A percentile compares a stretch with the other conserved stretches of the same genome.
Conservation (phyloP, 192 early-diverging fungal genomes). For the Dissophora ornata region DNA sequence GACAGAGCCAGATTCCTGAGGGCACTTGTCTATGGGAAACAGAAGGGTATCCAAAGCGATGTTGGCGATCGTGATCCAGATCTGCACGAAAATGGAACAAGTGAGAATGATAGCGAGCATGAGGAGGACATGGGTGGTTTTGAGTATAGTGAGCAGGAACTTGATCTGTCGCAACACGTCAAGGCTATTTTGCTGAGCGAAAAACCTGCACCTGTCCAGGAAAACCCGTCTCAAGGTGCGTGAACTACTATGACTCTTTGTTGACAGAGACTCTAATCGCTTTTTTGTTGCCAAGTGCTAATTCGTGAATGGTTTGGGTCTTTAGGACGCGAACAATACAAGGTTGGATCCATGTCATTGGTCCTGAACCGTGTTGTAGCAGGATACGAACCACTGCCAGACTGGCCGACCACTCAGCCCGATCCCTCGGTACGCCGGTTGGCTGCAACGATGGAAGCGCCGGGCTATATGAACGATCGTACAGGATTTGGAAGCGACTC, state of each 20-base stretch:
- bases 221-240: slow-evolving; percentile 62
- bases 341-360: slow-evolving; percentile 74
- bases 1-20: slow-evolving; percentile 87
- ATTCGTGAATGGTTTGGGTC: too few species aligned
- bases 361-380: slow-evolving; percentile 64
- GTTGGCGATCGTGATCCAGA: slow-evolving; percentile 3
- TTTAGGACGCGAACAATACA: slow-evolving; percentile 66
- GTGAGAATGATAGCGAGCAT: slow-evolving; percentile 13
- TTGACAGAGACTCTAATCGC: slow-evolving; percentile 35
- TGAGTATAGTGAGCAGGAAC: slow-evolving; percentile 36
- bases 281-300: too few species aligned
- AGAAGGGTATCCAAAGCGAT: background rate
- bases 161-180: slow-evolving; percentile 62
- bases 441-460: slow-evolving; percentile 60
- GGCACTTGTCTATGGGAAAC: slow-evolving; percentile 57
- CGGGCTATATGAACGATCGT: slow-evolving; percentile 43
- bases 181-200: slow-evolving; percentile 70
- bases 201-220: slow-evolving; percentile 61
- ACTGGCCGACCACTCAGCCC: slow-evolving; percentile 75
- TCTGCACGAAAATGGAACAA: background rate
- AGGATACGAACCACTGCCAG: slow-evolving; percentile 84
- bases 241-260: too few species aligned
- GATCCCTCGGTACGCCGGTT: slow-evolving; percentile 65
- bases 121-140: slow-evolving; percentile 26
- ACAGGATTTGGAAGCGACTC: slow-evolving; percentile 61